A percentile compares a stretch with the other conserved stretches of the same genome.
Evolutionary conservation across 805 yeast genomes (phyloP).

Genomic region (Candida sphagnicola): DNA sequence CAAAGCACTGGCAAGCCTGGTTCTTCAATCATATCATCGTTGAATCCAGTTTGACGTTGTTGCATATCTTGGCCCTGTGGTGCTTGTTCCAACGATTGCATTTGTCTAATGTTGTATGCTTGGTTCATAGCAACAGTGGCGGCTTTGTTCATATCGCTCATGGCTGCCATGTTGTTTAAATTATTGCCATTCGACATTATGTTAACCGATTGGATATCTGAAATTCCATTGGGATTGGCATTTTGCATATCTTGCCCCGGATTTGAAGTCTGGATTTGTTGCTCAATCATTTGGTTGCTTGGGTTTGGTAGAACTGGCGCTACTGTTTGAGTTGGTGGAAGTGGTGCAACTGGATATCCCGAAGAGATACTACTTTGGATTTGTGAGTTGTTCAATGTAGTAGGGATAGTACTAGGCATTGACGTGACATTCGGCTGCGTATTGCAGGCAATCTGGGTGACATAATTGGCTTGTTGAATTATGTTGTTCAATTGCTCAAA

Average conservation of each 20-base stretch:
- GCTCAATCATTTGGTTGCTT: conserved; percentile 3
- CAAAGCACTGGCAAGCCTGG: neutral
- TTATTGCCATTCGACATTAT: too few relatives aligned
- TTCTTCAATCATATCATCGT: neutral
- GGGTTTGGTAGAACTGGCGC: conserved; percentile 5
- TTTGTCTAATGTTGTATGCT: conserved; percentile 1
- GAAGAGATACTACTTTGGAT: conserved; percentile 1
- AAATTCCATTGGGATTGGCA: neutral
- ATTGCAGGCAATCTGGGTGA: conserved; percentile 23
- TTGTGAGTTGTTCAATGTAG: conserved; percentile 24
- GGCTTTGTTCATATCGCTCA: too few relatives aligned
- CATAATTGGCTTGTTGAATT: conserved; percentile 29
- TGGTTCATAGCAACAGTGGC: neutral
- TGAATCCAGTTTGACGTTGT: neutral
- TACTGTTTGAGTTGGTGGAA: conserved; percentile 4
- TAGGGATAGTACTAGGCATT: conserved; percentile 38
- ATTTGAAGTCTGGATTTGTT: neutral
- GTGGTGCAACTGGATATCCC: conserved; percentile 8
- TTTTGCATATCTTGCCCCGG: neutral
- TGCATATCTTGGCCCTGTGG: neutral
- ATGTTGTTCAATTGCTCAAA: conserved; percentile 41
- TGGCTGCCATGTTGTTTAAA: neutral
- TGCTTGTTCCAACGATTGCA: neutral
- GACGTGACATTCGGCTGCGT: conserved; percentile 20
- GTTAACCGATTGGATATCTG: neutral